Conservation (phyloP, 306 rosid species). For the Comarum palustre region DNA sequence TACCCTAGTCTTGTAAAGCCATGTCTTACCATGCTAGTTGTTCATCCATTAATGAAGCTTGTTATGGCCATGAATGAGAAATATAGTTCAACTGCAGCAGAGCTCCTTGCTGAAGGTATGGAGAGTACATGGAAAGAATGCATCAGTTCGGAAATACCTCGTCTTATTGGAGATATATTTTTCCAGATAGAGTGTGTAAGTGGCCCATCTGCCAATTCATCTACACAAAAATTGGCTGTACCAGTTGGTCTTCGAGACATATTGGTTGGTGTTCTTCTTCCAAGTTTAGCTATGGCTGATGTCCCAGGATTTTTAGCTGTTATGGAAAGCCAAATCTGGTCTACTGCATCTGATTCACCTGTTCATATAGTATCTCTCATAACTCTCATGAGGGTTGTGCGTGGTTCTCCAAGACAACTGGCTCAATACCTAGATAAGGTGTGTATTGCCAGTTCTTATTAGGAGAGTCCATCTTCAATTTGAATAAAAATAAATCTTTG, state of each 20-base stretch:
- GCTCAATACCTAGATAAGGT: conserved; percentile 95
- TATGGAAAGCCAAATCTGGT: conserved; percentile 94
- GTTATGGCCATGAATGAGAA: conserved; percentile 89
- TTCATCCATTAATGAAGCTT: conserved; percentile 85
- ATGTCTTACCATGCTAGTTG: conserved; percentile 59
- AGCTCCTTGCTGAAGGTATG: conserved; percentile 98
- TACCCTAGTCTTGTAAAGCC: conserved; percentile 89
- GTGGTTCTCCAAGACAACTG: conserved; percentile 71
- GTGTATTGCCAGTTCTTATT: conserved; percentile 36
- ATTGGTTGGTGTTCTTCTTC: conserved; percentile 88
- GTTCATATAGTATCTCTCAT: conserved; percentile 79
- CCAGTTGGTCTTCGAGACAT: conserved; percentile 63
- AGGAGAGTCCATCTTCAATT: conserved; percentile 1
- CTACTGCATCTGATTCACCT: conserved; percentile 96
- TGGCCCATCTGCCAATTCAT: conserved; percentile 51
- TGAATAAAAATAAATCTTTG: background rate
- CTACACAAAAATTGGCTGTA: conserved; percentile 42
- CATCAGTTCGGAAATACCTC: conserved; percentile 75
- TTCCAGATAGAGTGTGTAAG: conserved; percentile 91
- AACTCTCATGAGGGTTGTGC: conserved; percentile 87
- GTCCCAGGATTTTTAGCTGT: conserved; percentile 64
- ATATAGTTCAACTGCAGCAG: conserved; percentile 94
- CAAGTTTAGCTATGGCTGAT: conserved; percentile 91
- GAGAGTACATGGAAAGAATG: conserved; percentile 80
- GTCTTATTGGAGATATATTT: conserved; percentile 72